These are phyloP conservation scores for Candida adriatica DNA, from an alignment of 805 yeast species.

Conservation along the genomic window DNA sequence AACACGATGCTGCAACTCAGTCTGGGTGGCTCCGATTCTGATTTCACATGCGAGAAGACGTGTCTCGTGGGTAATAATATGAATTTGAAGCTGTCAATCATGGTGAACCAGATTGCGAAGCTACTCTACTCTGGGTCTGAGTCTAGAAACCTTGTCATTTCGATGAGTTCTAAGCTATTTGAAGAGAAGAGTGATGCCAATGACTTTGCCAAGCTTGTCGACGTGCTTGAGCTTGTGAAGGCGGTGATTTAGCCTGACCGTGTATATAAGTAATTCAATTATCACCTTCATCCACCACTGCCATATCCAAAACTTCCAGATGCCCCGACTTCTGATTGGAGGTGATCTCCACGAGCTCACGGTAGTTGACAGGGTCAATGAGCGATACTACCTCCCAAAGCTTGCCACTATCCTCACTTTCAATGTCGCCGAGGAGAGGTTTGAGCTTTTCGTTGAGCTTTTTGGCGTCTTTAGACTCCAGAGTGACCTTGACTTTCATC, in stretches of 20 bases:
- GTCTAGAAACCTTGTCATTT: slow-evolving; percentile 15
- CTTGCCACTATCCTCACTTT: slow-evolving; percentile 37
- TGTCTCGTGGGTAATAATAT: slow-evolving; percentile 19
- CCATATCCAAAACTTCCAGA: slow-evolving; percentile 83
- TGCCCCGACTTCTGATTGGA: slow-evolving; percentile 50
- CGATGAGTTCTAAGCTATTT: slow-evolving; percentile 23
- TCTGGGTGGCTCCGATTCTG: not conserved
- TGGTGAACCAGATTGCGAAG: slow-evolving; percentile 21
- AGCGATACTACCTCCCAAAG: slow-evolving; percentile 54
- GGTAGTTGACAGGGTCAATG: slow-evolving; percentile 81
- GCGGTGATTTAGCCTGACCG: not conserved
- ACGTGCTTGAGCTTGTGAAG: slow-evolving; percentile 10
- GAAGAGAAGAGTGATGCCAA: slow-evolving; percentile 1
- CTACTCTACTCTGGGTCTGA: slow-evolving; percentile 14
- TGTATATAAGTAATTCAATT: slow-evolving; percentile 7
- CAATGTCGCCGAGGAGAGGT: slow-evolving; percentile 35
- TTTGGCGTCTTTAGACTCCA: slow-evolving; percentile 48
- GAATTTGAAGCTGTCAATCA: slow-evolving; percentile 13
- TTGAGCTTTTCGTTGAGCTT: slow-evolving; percentile 36
- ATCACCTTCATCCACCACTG: slow-evolving; percentile 65
- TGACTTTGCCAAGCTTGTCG: slow-evolving; percentile 15
- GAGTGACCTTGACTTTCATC: slow-evolving; percentile 73
- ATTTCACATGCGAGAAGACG: slow-evolving; percentile 36
- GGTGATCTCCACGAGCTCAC: slow-evolving; percentile 56
- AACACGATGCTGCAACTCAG: slow-evolving; percentile 8